Evolutionary conservation across 192 early-diverging fungal genomes (phyloP).

Genomic region (Coemansia sp.): DNA sequence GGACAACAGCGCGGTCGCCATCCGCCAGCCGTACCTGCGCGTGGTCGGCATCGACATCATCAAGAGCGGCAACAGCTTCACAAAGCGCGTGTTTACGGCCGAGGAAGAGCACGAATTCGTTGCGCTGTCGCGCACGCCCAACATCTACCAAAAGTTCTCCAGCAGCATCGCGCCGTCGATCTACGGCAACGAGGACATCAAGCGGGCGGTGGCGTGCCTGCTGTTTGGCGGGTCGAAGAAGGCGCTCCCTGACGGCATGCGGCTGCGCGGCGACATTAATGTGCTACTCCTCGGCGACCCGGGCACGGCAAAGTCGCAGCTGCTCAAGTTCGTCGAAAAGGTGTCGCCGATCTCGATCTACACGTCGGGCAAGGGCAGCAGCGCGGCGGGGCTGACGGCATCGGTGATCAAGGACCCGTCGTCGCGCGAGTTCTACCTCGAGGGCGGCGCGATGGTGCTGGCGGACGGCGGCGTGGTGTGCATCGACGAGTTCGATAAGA

Average conservation of each 20-base stretch:
- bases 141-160: conserved; percentile 90
- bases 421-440: conserved; percentile 94
- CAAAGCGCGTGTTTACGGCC: conserved; percentile 75
- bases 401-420: conserved; percentile 93
- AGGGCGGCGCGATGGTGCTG: conserved; percentile 99
- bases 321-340: conserved; percentile 98
- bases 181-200: conserved; percentile 97
- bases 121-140: conserved; percentile 80
- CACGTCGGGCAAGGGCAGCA: conserved; percentile 98
- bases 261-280: conserved; percentile 97
- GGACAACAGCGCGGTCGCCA: conserved; percentile 80
- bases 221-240: conserved; percentile 98
- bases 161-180: conserved; percentile 97
- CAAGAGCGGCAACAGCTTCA: conserved; percentile 66
- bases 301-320: conserved; percentile 97
- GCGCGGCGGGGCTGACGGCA: conserved; percentile 98
- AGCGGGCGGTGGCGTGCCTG: conserved; percentile 92
- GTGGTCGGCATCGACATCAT: conserved; percentile 92
- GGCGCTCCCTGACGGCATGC: conserved; percentile 95
- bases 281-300: conserved; percentile 97
- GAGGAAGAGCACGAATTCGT: conserved; percentile 95
- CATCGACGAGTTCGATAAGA: conserved; percentile 99
- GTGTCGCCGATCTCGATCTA: conserved; percentile 98
- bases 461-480: conserved; percentile 99
- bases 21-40: conserved; percentile 92